These are phyloP conservation scores for Aspergillus jensenii DNA, from an alignment of 2,329 filamentous ascomycete species.

Conservation along the genomic window DNA sequence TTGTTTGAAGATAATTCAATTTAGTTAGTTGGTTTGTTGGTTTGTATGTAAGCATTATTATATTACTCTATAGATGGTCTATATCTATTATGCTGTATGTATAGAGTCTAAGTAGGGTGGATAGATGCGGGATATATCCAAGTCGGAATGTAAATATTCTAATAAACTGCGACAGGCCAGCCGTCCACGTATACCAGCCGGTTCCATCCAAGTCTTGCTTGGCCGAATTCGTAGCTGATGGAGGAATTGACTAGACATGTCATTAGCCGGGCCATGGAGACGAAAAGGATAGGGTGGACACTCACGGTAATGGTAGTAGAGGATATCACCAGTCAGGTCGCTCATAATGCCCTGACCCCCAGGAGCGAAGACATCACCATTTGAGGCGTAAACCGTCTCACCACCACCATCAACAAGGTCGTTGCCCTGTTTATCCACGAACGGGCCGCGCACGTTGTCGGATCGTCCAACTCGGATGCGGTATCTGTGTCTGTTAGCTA, in stretches of 20 bases:
- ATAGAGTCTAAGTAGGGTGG: neutral
- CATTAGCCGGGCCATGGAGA: neutral
- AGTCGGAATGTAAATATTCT: neutral
- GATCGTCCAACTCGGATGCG: slow-evolving; percentile 65
- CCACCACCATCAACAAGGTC: slow-evolving; percentile 59
- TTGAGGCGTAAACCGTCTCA: slow-evolving; percentile 59
- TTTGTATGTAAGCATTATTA: too few relatives aligned
- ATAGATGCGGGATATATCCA: neutral
- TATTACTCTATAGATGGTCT: neutral
- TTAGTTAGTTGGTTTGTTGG: too few relatives aligned
- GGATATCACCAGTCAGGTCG: slow-evolving; percentile 39
- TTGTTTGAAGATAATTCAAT: too few relatives aligned
- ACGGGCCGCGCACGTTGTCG: slow-evolving; percentile 52
- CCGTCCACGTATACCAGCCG: slow-evolving; percentile 31
- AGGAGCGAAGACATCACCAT: slow-evolving; percentile 63
- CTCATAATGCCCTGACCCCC: slow-evolving; percentile 63
- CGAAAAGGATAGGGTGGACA: neutral
- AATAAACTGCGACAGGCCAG: slow-evolving; percentile 28
- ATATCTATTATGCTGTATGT: neutral
- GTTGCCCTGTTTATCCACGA: slow-evolving; percentile 55
- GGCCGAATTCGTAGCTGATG: slow-evolving; percentile 29
- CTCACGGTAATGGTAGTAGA: slow-evolving; percentile 39
- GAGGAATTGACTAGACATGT: slow-evolving; percentile 27
- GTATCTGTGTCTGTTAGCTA: slow-evolving; percentile 45
- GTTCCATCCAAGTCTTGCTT: slow-evolving; percentile 33